These are phyloP conservation scores for Apiospora marii DNA, from an alignment of 2,329 filamentous ascomycete species.

Conservation along the genomic window DNA sequence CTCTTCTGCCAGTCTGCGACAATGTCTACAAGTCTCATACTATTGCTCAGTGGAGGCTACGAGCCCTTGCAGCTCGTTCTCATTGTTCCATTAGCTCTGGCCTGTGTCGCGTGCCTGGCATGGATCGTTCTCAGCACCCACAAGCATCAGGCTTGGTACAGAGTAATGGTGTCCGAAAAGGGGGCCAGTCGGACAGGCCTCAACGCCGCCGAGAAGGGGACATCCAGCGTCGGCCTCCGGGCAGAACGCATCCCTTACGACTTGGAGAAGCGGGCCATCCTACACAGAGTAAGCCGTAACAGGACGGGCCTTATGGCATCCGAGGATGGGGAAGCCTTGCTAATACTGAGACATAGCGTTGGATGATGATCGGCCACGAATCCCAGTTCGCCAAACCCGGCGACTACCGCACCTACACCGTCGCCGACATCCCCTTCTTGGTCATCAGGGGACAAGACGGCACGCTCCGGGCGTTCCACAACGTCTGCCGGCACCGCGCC, in stretches of 20 bases:
- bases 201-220: constrained; percentile 23
- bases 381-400: constrained; percentile 58
- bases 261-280: constrained; percentile 24
- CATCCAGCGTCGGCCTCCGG: not conserved
- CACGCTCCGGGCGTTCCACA: constrained; percentile 66
- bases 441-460: constrained; percentile 58
- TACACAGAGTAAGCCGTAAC: constrained; percentile 3
- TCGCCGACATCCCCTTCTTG: constrained; percentile 64
- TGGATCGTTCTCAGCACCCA: not conserved
- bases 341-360: no score
- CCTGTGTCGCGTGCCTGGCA: not conserved
- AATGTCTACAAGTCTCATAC: not conserved
- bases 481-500: constrained; percentile 67
- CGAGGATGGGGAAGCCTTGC: no score
- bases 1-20: not conserved
- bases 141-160: not conserved
- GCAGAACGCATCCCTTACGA: constrained; percentile 20
- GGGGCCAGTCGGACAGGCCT: not conserved
- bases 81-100: not conserved
- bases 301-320: no score
- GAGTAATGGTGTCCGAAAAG: not conserved
- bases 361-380: constrained; percentile 32
- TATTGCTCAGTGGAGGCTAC: not conserved
- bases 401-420: constrained; percentile 62
- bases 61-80: not conserved